phyloP scores from a whole-genome alignment of 2,329 filamentous ascomycete genomes.

The Ophiostoma sp. region DNA sequence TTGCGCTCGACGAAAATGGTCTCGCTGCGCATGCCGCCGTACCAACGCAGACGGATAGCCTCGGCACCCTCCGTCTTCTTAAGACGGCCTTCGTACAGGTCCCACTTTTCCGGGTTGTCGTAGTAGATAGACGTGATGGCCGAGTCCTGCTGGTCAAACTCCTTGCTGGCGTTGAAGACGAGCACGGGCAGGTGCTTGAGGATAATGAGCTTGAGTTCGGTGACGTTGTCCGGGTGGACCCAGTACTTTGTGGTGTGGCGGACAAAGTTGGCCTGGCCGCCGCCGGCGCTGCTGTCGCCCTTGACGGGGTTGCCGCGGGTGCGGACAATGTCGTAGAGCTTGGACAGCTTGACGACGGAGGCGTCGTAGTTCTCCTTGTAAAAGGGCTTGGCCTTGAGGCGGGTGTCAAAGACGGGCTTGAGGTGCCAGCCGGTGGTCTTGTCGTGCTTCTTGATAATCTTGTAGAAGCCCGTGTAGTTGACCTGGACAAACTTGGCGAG shows the following conservation, averaged over 20 bases:
- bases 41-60: constrained; percentile 94
- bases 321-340: constrained; percentile 89
- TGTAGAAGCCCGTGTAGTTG: constrained; percentile 99
- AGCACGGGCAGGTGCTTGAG: constrained; percentile 95
- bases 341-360: constrained; percentile 91
- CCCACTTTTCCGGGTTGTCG: constrained; percentile 92
- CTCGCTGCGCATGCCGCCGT: constrained; percentile 92
- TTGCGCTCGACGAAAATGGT: constrained; percentile 97
- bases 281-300: constrained; percentile 88
- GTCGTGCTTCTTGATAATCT: constrained; percentile 99
- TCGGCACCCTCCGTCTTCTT: constrained; percentile 98
- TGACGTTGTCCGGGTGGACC: constrained; percentile 98
- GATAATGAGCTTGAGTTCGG: constrained; percentile 95
- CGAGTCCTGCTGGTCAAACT: constrained; percentile 85
- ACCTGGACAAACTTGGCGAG: constrained; percentile 97
- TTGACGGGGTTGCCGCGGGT: constrained; percentile 90
- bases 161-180: constrained; percentile 96
- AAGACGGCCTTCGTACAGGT: constrained; percentile 87
- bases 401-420: constrained; percentile 91
- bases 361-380: constrained; percentile 99
- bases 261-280: constrained; percentile 90
- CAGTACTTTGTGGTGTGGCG: constrained; percentile 99
- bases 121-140: constrained; percentile 99
- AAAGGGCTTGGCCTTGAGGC: constrained; percentile 94
- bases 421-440: constrained; percentile 95